Conservation (phyloP, 2,329 filamentous ascomycete genomes). For the Aspergillus felis region DNA sequence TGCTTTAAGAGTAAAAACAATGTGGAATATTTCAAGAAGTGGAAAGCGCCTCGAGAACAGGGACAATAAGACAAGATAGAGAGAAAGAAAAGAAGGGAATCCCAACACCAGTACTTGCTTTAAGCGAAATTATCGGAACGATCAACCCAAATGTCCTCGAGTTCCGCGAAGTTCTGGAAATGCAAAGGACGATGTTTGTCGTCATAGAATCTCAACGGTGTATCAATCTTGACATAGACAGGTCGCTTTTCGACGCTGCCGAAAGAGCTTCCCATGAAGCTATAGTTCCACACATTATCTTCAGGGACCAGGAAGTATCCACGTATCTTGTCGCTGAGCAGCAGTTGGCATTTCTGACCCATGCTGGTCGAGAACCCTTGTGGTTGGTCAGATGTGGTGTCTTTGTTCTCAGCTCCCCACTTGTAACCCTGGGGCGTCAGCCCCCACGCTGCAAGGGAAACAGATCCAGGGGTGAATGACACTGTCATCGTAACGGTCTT, state of each 20-base stretch:
- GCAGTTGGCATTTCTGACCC: constrained; percentile 90
- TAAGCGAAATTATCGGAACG: constrained; percentile 89
- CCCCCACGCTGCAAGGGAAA: constrained; percentile 89
- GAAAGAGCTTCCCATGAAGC: constrained; percentile 92
- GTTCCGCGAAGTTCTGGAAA: constrained; percentile 94
- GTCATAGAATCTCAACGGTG: constrained; percentile 84
- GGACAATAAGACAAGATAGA: constrained; percentile 9
- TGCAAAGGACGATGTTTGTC: constrained; percentile 88
- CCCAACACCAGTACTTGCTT: constrained; percentile 26
- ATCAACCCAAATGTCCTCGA: constrained; percentile 97
- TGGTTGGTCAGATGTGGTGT: constrained; percentile 86
- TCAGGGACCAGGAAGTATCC: constrained; percentile 97
- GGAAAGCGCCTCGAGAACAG: constrained; percentile 1
- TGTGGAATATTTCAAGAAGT: not conserved
- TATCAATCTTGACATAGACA: constrained; percentile 90
- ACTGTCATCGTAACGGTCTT: constrained; percentile 94
- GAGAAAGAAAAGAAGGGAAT: constrained; percentile 9
- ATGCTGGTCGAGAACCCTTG: constrained; percentile 88
- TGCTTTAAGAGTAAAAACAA: constrained; percentile 1
- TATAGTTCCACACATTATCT: constrained; percentile 91
- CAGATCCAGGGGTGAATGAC: constrained; percentile 92
- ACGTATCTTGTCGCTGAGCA: constrained; percentile 87
- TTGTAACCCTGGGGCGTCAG: constrained; percentile 90
- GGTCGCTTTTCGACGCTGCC: constrained; percentile 84
- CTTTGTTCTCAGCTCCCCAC: constrained; percentile 96